These are phyloP conservation scores for Colletotrichum truncatum DNA, from an alignment of 2,329 filamentous ascomycete genomes.

Conservation along the genomic window DNA sequence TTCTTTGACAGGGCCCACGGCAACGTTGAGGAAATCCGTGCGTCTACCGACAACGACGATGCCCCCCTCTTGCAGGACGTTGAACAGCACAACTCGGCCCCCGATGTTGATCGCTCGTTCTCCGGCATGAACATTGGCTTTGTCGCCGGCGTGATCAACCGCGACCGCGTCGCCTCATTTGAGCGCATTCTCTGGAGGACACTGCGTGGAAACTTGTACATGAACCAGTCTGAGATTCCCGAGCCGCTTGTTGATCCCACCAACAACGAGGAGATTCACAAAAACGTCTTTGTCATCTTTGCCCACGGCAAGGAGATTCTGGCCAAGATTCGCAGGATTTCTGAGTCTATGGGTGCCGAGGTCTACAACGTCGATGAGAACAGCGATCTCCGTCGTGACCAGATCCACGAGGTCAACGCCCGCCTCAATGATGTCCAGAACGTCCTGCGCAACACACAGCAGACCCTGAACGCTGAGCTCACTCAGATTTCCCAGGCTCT, in stretches of 20 bases:
- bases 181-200: slow-evolving; percentile 98
- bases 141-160: slow-evolving; percentile 92
- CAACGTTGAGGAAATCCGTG: slow-evolving; percentile 95
- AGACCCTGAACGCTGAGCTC: slow-evolving; percentile 90
- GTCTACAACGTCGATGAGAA: slow-evolving; percentile 98
- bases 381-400: slow-evolving; percentile 91
- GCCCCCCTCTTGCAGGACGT: slow-evolving; percentile 93
- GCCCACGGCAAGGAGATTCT: slow-evolving; percentile 98
- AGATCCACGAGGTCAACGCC: slow-evolving; percentile 97
- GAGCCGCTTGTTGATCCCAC: slow-evolving; percentile 91
- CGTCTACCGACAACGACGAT: slow-evolving; percentile 89
- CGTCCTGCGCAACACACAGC: slow-evolving; percentile 94
- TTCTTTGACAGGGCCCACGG: slow-evolving; percentile 98
- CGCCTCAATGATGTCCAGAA: slow-evolving; percentile 90
- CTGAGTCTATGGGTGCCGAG: slow-evolving; percentile 94
- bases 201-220: slow-evolving; percentile 96
- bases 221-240: slow-evolving; percentile 99
- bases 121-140: slow-evolving; percentile 99
- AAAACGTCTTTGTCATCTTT: slow-evolving; percentile 99
- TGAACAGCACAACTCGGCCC: slow-evolving; percentile 77
- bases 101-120: slow-evolving; percentile 85
- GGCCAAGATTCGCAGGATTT: slow-evolving; percentile 98
- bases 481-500: slow-evolving; percentile 92
- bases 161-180: slow-evolving; percentile 93
- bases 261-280: slow-evolving; percentile 90